phyloP scores from a whole-genome alignment of 768 basidiomycete genomes.

The Pleurotus salmoneostramineus region DNA sequence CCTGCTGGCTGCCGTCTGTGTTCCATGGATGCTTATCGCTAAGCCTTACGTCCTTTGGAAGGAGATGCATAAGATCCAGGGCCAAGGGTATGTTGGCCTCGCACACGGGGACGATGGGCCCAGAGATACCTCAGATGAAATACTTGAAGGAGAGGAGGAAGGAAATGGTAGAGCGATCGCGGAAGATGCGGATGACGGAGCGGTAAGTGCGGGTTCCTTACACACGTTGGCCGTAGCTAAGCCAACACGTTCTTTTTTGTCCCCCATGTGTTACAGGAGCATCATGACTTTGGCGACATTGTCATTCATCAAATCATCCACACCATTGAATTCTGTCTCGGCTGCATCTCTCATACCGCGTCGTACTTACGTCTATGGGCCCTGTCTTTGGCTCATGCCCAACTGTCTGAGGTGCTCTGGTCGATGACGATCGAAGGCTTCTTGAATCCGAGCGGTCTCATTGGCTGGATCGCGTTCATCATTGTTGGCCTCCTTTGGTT shows the following conservation, averaged over 20 bases:
- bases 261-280: constrained; percentile 41
- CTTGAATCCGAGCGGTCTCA: constrained; percentile 59
- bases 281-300: constrained; percentile 92
- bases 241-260: constrained; percentile 6
- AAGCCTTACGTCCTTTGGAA: constrained; percentile 93
- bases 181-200: constrained; percentile 71
- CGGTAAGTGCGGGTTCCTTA: constrained; percentile 46
- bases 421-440: constrained; percentile 71
- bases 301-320: constrained; percentile 98
- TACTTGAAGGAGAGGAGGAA: constrained; percentile 76
- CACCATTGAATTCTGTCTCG: constrained; percentile 98
- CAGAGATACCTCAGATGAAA: constrained; percentile 54
- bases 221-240: constrained; percentile 11
- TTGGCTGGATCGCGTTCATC: constrained; percentile 51
- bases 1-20: constrained; percentile 76
- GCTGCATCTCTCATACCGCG: constrained; percentile 97
- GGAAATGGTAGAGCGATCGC: constrained; percentile 70
- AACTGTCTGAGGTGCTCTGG: constrained; percentile 94
- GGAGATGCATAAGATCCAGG: constrained; percentile 81
- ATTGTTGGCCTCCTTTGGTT: constrained; percentile 77
- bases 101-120: constrained; percentile 51
- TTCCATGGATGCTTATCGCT: constrained; percentile 90
- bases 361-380: constrained; percentile 96
- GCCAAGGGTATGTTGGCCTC: constrained; percentile 79
- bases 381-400: constrained; percentile 95